phyloP scores from a whole-genome alignment of 2,329 filamentous ascomycete genomes.

The Cyclaneusma minus region DNA sequence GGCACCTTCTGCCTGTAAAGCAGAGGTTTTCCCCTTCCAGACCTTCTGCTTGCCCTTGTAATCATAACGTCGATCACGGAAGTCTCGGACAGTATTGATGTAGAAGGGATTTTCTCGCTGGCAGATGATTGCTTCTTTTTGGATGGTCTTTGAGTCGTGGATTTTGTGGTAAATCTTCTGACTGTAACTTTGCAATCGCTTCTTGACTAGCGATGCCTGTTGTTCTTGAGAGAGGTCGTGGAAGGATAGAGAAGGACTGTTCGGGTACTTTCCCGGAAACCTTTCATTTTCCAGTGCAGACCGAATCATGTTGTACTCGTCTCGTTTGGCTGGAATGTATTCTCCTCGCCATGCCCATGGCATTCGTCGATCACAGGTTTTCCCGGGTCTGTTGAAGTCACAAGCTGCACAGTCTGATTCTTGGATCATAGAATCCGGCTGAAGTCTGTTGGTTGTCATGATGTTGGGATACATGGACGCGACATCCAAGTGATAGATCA shows the following conservation, averaged over 20 bases:
- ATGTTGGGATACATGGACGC: slow-evolving; percentile 99
- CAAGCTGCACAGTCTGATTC: slow-evolving; percentile 94
- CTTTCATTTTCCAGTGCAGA: slow-evolving; percentile 81
- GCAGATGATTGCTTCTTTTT: slow-evolving; percentile 93
- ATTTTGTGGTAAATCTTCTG: slow-evolving; percentile 99
- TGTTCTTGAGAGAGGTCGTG: slow-evolving; percentile 71
- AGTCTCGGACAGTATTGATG: slow-evolving; percentile 88
- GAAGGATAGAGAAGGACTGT: slow-evolving; percentile 57
- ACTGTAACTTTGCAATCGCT: slow-evolving; percentile 80
- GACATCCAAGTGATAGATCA: slow-evolving; percentile 97
- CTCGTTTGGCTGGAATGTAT: slow-evolving; percentile 85
- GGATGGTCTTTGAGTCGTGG: slow-evolving; percentile 82
- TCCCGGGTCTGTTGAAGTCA: slow-evolving; percentile 94
- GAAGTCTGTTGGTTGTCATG: slow-evolving; percentile 96
- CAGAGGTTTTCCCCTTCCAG: slow-evolving; percentile 93
- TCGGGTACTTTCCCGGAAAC: slow-evolving; percentile 68
- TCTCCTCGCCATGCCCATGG: slow-evolving; percentile 98
- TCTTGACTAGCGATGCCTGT: slow-evolving; percentile 65
- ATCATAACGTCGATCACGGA: slow-evolving; percentile 92
- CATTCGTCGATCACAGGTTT: slow-evolving; percentile 86
- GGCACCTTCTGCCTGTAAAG: slow-evolving; percentile 71
- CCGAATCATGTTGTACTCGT: slow-evolving; percentile 99
- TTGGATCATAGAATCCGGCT: slow-evolving; percentile 97
- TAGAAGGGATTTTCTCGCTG: slow-evolving; percentile 98
- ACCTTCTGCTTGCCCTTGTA: slow-evolving; percentile 97